phyloP scores from a whole-genome alignment of 163 green algal species.

The Prototheca cutis region DNA sequence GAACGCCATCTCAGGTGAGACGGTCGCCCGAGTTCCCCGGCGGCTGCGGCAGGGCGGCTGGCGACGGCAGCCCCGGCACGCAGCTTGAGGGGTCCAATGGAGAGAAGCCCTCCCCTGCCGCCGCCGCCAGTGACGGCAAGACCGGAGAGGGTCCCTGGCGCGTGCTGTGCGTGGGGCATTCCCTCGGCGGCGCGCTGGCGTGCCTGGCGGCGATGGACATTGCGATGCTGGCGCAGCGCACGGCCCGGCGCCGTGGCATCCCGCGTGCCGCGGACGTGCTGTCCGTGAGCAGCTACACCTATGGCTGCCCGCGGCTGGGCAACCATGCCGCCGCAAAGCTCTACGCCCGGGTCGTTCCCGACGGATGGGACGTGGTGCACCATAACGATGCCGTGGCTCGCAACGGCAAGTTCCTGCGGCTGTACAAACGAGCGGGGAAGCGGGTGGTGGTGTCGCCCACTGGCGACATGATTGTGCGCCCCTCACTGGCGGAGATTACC shows the following conservation, averaged over 20 bases:
- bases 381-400: constrained; percentile 40
- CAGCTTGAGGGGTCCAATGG: no score
- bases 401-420: constrained; percentile 2
- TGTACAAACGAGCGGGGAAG: constrained; percentile 3
- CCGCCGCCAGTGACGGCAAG: no score
- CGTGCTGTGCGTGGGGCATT: constrained; percentile 24
- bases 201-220: constrained; percentile 26
- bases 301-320: constrained; percentile 60
- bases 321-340: constrained; percentile 47
- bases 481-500: not conserved
- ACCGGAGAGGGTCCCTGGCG: not conserved
- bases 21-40: no score
- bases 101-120: no score
- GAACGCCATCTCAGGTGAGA: no score
- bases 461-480: constrained; percentile 1
- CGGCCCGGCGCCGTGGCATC: not conserved
- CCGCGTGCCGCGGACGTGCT: not conserved
- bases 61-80: no score
- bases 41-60: no score
- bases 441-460: not conserved
- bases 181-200: constrained; percentile 43
- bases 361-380: constrained; percentile 61
- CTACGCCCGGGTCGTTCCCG: constrained; percentile 46
- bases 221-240: not conserved
- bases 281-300: constrained; percentile 39